Evolutionary conservation across 805 yeast species (phyloP), one percentile per base, ranked within the genome.

Genomic region (Blastobotrys parvus): DNA sequence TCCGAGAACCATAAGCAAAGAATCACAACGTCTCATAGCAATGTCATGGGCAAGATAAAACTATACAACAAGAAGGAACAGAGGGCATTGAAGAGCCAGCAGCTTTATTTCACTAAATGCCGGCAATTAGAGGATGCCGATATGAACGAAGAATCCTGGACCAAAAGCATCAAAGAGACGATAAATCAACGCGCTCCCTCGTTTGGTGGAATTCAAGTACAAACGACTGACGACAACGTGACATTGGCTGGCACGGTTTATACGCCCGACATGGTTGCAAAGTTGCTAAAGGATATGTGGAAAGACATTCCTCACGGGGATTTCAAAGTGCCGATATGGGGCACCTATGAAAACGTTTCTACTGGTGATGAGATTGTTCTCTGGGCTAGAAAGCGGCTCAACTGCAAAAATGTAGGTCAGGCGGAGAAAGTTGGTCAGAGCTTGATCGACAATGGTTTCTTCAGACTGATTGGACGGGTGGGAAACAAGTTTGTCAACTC

Each of bases 401-500:
- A 70, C 8, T 64, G 70, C 36, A 55, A 58, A 11, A 71, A 74
- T 52, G 63, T 79, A 20, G 83, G 75, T 15, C 72, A 71, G 51
- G 81, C 85, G 7, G 95, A 87, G 60, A 57, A 57, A 29, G 77
- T 83, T 60, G 95, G 95, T 16, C 90, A 83, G 61, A 85, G 78
- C 50, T 67, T 85, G 47, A 62, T 84, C 10, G 67, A 72, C 27
- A 58, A 71, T 41, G 88, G 84, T 0, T 82, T 74, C 48, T 57
- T 85, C 23, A 68, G 67, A 41, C 68, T 79, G 16, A 77, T 83
- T 21, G 90, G 89, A 1, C 70, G 77, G 36, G 72, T 75, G 57
- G 64, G 66, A 36, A 51, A 46, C 32, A 67, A 61, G 43, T 86
- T 85, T 60, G 82, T 78, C 32, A 82, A 81, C 59, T 76, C 88